Conservation (phyloP, 257 asterid species). For the Solanum sitiens region DNA sequence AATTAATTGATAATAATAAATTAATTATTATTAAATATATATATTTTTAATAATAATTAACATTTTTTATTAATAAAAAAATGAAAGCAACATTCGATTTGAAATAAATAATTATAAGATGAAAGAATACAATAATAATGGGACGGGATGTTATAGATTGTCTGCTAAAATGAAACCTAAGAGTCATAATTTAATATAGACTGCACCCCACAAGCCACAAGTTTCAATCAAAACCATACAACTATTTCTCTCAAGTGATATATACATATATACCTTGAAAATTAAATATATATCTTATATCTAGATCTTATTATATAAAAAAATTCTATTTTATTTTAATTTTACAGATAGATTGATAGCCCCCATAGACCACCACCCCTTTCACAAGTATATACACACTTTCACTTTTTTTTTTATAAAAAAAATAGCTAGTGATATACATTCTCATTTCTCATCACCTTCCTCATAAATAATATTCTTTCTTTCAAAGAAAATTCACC, state of each 20-base stretch:
- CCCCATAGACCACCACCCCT: neutral
- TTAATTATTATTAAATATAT: too few relatives aligned
- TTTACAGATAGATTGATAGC: conserved; percentile 29
- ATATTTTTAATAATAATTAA: too few relatives aligned
- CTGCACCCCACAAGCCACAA: conserved; percentile 27
- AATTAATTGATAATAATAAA: neutral
- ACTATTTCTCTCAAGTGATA: conserved; percentile 8
- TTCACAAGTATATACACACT: neutral
- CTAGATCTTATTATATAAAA: neutral
- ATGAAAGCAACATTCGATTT: neutral
- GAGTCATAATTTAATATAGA: conserved; percentile 13
- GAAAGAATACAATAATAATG: neutral
- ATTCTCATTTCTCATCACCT: conserved; percentile 31
- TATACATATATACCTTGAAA: neutral
- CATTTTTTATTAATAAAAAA: neutral
- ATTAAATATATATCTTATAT: neutral
- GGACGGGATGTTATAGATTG: neutral
- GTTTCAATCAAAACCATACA: conserved; percentile 6
- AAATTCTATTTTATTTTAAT: neutral
- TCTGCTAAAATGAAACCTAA: neutral
- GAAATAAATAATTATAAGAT: neutral
- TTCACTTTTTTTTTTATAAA: neutral
- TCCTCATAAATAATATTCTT: conserved; percentile 2
- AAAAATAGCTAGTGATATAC: neutral
- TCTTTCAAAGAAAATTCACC: neutral